phyloP scores from a whole-genome alignment of 495 filamentous ascomycete genomes.

The Hyphodiscus hymeniophilus region DNA sequence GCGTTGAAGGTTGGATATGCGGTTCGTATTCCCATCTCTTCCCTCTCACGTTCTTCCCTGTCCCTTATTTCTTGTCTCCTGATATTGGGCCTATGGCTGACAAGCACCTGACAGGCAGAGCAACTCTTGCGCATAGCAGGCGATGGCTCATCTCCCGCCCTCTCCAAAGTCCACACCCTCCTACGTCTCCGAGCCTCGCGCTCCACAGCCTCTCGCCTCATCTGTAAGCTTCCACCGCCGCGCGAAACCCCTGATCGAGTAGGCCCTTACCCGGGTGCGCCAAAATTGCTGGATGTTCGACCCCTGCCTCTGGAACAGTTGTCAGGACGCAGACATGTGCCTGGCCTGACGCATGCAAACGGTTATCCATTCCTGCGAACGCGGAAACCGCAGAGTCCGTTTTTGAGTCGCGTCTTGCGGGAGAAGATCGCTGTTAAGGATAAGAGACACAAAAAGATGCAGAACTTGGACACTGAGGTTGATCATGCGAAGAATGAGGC shows the following conservation, averaged over 20 bases:
- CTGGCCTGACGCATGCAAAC: constrained; percentile 34
- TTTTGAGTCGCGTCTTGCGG: constrained; percentile 43
- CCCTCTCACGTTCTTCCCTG: neutral
- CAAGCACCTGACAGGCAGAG: constrained; percentile 6
- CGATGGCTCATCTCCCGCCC: neutral
- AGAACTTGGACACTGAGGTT: neutral
- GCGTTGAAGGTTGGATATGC: constrained; percentile 50
- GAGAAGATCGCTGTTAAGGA: constrained; percentile 33
- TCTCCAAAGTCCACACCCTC: constrained; percentile 10
- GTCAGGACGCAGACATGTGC: constrained; percentile 36
- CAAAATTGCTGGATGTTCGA: constrained; percentile 15
- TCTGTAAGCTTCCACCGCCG: neutral
- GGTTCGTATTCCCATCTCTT: constrained; percentile 11
- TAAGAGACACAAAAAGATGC: constrained; percentile 29
- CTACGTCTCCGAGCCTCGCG: neutral
- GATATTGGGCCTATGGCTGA: neutral
- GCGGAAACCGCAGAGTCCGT: constrained; percentile 55
- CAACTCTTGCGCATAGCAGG: constrained; percentile 14
- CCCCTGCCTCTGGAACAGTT: constrained; percentile 12
- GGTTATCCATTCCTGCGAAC: constrained; percentile 54
- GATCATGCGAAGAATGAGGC: neutral
- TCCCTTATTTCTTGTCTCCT: too few species aligned
- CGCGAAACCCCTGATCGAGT: neutral
- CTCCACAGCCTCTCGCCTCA: neutral
- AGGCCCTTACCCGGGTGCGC: constrained; percentile 11